A percentile compares a stretch with the other conserved stretches of the same genome.
These are phyloP conservation scores for Metarhizium album DNA, from an alignment of 2,329 filamentous ascomycete species.

Conservation along the genomic window DNA sequence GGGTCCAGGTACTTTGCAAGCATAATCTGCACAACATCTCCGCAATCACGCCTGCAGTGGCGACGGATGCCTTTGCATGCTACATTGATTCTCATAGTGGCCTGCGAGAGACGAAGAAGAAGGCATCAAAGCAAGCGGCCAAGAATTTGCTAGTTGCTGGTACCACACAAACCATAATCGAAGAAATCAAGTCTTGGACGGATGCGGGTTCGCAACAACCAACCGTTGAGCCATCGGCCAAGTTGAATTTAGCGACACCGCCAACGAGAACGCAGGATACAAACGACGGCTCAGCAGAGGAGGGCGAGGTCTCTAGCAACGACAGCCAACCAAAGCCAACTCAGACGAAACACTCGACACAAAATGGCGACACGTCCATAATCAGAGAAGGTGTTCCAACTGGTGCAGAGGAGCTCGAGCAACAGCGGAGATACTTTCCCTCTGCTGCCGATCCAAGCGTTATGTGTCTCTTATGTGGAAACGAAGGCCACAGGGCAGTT, in stretches of 20 bases:
- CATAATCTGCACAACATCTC: constrained; percentile 14
- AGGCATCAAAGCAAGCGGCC: constrained; percentile 19
- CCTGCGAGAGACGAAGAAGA: constrained; percentile 21
- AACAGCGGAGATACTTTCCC: constrained; percentile 41
- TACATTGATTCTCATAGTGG: constrained; percentile 21
- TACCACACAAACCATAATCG: constrained; percentile 13
- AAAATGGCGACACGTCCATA: constrained; percentile 5
- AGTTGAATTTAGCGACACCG: background rate
- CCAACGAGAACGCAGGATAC: background rate
- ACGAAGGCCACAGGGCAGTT: constrained; percentile 32
- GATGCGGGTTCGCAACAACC: background rate
- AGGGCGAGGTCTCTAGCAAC: constrained; percentile 1
- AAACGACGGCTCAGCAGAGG: constrained; percentile 1
- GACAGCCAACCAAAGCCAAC: background rate
- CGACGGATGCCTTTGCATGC: constrained; percentile 17
- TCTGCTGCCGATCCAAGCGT: constrained; percentile 29
- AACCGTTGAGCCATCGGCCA: background rate
- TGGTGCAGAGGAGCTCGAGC: constrained; percentile 23
- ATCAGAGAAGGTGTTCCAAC: constrained; percentile 15
- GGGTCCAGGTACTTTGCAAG: constrained; percentile 20
- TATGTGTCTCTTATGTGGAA: constrained; percentile 43
- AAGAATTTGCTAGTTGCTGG: constrained; percentile 17
- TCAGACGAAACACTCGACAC: background rate
- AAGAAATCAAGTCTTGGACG: constrained; percentile 7
- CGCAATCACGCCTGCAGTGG: constrained; percentile 15